These are phyloP conservation scores for Punctularia strigosozonata DNA, from an alignment of 768 basidiomycete genomes.

Conservation along the genomic window DNA sequence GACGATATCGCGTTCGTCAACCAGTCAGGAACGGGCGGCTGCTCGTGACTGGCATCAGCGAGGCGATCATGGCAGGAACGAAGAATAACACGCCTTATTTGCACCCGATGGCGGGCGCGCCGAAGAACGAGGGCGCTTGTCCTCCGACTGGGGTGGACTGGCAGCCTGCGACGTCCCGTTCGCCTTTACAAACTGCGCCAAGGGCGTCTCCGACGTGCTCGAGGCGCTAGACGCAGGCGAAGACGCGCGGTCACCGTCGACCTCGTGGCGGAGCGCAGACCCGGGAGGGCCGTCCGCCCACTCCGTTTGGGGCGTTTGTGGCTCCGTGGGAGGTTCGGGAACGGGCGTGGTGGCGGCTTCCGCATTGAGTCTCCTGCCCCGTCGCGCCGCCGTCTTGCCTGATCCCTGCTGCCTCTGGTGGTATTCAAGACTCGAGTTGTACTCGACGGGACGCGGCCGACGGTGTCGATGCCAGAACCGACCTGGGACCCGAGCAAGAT, in stretches of 20 bases:
- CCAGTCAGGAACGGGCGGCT: conserved; percentile 54
- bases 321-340: conserved; percentile 1
- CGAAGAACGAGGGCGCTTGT: too few species aligned
- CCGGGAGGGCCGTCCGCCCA: conserved; percentile 1
- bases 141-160: too few species aligned
- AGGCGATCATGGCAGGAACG: conserved; percentile 5
- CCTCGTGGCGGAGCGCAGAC: too few species aligned
- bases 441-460: conserved; percentile 68
- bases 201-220: conserved; percentile 61
- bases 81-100: conserved; percentile 8
- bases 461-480: conserved; percentile 88
- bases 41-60: conserved; percentile 2
- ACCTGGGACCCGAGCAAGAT: conserved; percentile 29
- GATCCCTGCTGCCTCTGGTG: conserved; percentile 54
- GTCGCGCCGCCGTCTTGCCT: conserved; percentile 38
- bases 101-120: too few species aligned
- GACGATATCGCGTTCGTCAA: conserved; percentile 50
- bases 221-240: conserved; percentile 26
- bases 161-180: conserved; percentile 3
- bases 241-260: too few species aligned
- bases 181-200: conserved; percentile 33
- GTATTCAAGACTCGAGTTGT: conserved; percentile 63
- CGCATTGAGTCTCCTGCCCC: conserved; percentile 20
- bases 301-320: background rate
- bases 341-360: conserved; percentile 18